Evolutionary conservation across 192 early-diverging fungal genomes (phyloP), one percentile per base, ranked within the genome.

Genomic region (Coemansia sp.): DNA sequence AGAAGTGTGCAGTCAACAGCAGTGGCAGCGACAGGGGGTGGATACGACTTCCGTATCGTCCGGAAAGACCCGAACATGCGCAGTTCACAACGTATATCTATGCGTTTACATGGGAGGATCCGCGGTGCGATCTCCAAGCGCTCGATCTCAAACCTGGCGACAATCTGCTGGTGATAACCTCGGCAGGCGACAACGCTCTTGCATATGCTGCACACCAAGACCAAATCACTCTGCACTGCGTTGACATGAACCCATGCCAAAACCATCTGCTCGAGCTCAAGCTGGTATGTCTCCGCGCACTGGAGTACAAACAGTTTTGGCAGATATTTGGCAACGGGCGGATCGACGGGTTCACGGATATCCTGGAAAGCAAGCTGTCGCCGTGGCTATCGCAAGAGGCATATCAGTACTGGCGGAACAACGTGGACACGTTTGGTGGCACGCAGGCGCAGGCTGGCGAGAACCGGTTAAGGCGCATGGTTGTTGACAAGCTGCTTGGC

Each of bases 191-290:
- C 77, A 93, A 94, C 60, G 87, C 87, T 18, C 76, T 93, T 20
- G 91, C 93, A 58, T 94, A 93, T 68, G 89, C 89, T 16, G 64
- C 85, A 18, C 85, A 93, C 64, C 88, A 87, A 39, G 75, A 82
- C 18, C 88, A 87, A 4, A 76, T 84, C 16, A 72, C 86, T 7
- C 87, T 94, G 33, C 90, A 94, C 74, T 90, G 89, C 68, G 85
- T 92, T 30, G 93, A 94, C 72, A 86, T 94, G 84, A 94, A 94
- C 63, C 93, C 93, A n/a, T 94, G 93, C 76, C 93, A 94, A 70
- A 94, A 94, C 79, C 88, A 94, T 70, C 79, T 94, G 59, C 84
- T 94, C 16, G 93, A 94, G 75, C 86, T 94, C 61, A 94, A 94
- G 70, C 81, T 94, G 0, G 91, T 91, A 28, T 77, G 79, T 30